Percentiles rank a stretch among this genome's conserved stretches.
These are phyloP conservation scores for Cryptococcus hybrid DNA, from an alignment of 1,284 basidiomycete genomes.

Conservation along the genomic window DNA sequence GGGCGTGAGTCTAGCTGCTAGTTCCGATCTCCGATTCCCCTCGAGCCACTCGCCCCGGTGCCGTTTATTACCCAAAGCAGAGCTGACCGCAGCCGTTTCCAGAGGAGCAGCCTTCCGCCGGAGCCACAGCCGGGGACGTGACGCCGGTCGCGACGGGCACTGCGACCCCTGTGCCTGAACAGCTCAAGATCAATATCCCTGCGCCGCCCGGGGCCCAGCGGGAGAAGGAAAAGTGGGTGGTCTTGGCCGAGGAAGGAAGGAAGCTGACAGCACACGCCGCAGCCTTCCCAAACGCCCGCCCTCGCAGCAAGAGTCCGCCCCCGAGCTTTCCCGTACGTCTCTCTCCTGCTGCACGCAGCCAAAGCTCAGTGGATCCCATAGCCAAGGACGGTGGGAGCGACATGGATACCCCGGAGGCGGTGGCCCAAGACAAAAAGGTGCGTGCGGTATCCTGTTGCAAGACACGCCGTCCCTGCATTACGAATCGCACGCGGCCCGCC, in stretches of 20 bases:
- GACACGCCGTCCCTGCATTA: no score
- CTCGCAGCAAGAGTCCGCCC: constrained; percentile 18
- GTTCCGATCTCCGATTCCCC: not conserved
- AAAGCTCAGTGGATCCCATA: constrained; percentile 2
- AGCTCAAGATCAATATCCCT: constrained; percentile 76
- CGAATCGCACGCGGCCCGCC: not conserved
- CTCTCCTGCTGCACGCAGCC: not conserved
- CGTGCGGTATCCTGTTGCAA: not conserved
- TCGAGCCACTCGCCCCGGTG: not conserved
- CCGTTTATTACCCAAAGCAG: not conserved
- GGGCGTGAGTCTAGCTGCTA: constrained; percentile 3
- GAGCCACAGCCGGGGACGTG: not conserved
- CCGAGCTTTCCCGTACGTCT: constrained; percentile 10
- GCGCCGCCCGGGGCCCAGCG: constrained; percentile 55
- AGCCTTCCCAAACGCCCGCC: constrained; percentile 35
- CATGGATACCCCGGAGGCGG: constrained; percentile 36
- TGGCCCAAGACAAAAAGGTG: constrained; percentile 24
- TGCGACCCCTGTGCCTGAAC: constrained; percentile 19
- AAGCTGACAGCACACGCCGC: constrained; percentile 1
- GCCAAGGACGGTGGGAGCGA: constrained; percentile 28
- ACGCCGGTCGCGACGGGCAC: constrained; percentile 21
- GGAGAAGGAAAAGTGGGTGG: constrained; percentile 44
- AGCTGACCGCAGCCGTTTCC: not conserved
- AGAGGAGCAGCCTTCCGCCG: not conserved
- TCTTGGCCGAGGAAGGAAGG: not conserved